Conservation (phyloP, 306 rosid genomes). For the Casuarina cunninghamiana region DNA sequence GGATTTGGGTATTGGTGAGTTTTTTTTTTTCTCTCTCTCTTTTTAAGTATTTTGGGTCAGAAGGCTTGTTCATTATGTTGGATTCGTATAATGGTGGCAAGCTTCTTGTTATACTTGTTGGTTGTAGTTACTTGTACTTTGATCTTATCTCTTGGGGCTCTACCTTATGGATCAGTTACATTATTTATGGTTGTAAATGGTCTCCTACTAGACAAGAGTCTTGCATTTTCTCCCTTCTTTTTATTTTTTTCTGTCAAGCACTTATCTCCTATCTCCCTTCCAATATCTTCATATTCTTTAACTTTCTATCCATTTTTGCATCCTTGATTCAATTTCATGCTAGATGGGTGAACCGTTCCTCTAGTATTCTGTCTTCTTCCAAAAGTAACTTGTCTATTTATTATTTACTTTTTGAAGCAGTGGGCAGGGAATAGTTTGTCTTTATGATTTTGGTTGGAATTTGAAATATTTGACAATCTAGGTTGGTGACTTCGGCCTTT, state of each 20-base stretch:
- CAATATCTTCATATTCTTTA: no score
- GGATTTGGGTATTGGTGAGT: no score
- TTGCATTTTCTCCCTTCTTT: no score
- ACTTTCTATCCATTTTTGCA: no score
- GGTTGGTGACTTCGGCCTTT: conserved; percentile 98
- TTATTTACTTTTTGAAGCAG: background rate
- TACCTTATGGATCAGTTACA: background rate
- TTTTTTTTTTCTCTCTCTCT: no score
- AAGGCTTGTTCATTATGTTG: background rate
- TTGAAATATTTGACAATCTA: conserved; percentile 14
- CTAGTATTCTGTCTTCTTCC: no score
- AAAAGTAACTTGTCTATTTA: no score
- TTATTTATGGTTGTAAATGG: background rate
- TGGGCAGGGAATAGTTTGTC: background rate
- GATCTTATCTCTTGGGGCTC: background rate
- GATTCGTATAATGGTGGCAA: background rate
- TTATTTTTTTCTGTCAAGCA: no score
- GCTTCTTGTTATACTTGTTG: background rate
- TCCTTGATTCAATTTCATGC: no score
- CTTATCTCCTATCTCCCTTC: no score
- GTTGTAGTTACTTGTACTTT: background rate
- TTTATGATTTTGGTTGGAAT: background rate
- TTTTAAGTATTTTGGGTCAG: background rate
- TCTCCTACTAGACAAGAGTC: background rate
- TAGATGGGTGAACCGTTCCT: no score